Evolutionary conservation across 2,329 filamentous ascomycete species (phyloP), one percentile per base, ranked within the genome.

Genomic region (Trichoderma cornu-damae): DNA sequence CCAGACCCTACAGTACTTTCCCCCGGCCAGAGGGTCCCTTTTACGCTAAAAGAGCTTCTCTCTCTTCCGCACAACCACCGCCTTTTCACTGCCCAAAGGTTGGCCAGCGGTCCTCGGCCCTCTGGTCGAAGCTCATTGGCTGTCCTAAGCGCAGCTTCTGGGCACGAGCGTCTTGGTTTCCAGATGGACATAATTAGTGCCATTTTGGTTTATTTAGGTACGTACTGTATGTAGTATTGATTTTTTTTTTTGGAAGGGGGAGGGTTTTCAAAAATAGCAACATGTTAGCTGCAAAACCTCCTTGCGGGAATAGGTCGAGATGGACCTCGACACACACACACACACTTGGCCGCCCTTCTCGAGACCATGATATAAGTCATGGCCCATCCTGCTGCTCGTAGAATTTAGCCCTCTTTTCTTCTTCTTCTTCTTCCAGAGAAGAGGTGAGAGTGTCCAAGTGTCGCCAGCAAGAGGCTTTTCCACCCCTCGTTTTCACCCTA

Each of bases 291-390:
- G 59, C 48, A 50, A 51, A 37, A 4, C 49, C 38, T 32, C 53
- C 42, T 57, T 47, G 51, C 26, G 53, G n/a, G n/a, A 57, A 53
- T 18, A 42, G 54, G 50, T 50, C 61, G 64, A 65, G 63, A 67
- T 65, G 65, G 63, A 60, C 59, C 60, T 59, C 51, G 61, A 61
- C 63, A n/a, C n/a, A n/a, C n/a, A n/a, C n/a, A n/a, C n/a, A n/a
- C n/a, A n/a, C n/a, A 62, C 48, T 55, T 62, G 76, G 75, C 65
- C 74, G 65, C n/a, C n/a, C n/a, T n/a, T n/a, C n/a, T n/a, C 69
- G 65, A 69, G 67, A 67, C 77, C 74, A 77, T 71, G 74, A 80
- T 83, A 83, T 83, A 83, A 82, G 79, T 72, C 77, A 77, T 76
- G 73, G 72, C 72, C 73, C 71, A 72, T 73, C 73, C 71, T 69